Conservation (phyloP, 345 rosid genomes). For the Lenwebbia sp. region DNA sequence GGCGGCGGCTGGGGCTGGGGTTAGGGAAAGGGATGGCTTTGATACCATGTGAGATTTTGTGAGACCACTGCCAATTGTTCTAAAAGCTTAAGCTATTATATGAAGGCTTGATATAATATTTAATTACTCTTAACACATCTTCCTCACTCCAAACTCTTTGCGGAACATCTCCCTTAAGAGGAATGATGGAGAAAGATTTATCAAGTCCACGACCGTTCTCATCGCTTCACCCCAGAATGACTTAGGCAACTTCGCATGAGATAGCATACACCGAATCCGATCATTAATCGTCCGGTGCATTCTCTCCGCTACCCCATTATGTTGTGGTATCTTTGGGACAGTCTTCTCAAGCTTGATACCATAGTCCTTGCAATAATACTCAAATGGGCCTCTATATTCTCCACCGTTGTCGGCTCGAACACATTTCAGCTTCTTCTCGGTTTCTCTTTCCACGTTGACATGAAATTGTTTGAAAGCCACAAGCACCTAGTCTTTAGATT, state of each 20-base stretch:
- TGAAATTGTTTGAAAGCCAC: too few relatives aligned
- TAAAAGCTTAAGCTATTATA: too few relatives aligned
- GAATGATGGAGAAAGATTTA: neutral
- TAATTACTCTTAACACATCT: too few relatives aligned
- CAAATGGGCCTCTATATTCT: neutral
- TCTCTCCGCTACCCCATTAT: neutral
- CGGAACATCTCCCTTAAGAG: neutral
- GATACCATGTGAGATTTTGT: too few relatives aligned
- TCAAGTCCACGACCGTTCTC: neutral
- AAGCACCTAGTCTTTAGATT: too few relatives aligned
- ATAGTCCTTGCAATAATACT: neutral
- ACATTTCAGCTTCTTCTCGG: neutral
- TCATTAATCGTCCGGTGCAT: neutral
- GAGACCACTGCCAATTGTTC: too few relatives aligned
- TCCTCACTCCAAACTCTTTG: too few relatives aligned
- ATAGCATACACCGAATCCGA: neutral
- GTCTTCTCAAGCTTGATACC: neutral
- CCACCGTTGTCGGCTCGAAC: neutral
- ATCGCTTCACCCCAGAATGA: neutral
- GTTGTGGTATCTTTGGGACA: neutral
- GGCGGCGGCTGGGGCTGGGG: too few relatives aligned
- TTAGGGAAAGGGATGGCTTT: too few relatives aligned
- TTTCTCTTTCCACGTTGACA: neutral
- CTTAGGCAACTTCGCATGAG: neutral
- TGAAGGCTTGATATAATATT: too few relatives aligned